These are phyloP conservation scores for Camellia lanceoleosa DNA, from an alignment of 148 eudicot species.

Conservation along the genomic window DNA sequence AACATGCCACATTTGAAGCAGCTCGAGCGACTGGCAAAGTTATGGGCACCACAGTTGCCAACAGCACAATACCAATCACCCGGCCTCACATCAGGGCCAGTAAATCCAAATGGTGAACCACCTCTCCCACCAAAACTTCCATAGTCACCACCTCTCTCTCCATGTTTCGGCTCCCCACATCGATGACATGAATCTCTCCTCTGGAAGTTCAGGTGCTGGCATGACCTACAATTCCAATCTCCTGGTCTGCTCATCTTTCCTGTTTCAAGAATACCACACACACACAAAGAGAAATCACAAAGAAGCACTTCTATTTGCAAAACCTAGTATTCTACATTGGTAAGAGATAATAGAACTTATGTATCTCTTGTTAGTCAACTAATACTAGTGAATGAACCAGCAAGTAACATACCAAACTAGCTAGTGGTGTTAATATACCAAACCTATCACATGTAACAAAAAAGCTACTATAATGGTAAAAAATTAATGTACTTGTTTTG, in stretches of 20 bases:
- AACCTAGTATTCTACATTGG: too few relatives aligned
- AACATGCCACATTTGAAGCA: conserved; percentile 90
- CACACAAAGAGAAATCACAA: not conserved
- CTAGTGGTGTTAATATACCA: not conserved
- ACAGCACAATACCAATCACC: conserved; percentile 91
- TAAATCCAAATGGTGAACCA: conserved; percentile 42
- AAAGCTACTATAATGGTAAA: too few relatives aligned
- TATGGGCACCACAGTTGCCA: conserved; percentile 87
- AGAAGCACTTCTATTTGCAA: too few relatives aligned
- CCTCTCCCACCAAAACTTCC: conserved; percentile 39
- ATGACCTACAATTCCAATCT: conserved; percentile 94
- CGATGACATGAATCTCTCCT: conserved; percentile 89
- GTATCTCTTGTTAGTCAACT: too few relatives aligned
- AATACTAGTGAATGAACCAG: too few relatives aligned
- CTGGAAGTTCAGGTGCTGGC: conserved; percentile 89
- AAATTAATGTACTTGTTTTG: too few relatives aligned
- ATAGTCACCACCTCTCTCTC: conserved; percentile 30
- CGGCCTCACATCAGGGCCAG: conserved; percentile 92
- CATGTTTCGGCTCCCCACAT: conserved; percentile 66
- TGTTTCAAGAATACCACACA: not conserved
- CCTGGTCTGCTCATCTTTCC: conserved; percentile 83
- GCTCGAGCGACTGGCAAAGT: conserved; percentile 89
- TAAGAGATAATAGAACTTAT: too few relatives aligned
- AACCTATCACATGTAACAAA: not conserved
- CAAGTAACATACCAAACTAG: too few relatives aligned